Evolutionary conservation across 2,329 filamentous ascomycete genomes (phyloP).

Genomic region (Hymenotorrendiella dingleyae): DNA sequence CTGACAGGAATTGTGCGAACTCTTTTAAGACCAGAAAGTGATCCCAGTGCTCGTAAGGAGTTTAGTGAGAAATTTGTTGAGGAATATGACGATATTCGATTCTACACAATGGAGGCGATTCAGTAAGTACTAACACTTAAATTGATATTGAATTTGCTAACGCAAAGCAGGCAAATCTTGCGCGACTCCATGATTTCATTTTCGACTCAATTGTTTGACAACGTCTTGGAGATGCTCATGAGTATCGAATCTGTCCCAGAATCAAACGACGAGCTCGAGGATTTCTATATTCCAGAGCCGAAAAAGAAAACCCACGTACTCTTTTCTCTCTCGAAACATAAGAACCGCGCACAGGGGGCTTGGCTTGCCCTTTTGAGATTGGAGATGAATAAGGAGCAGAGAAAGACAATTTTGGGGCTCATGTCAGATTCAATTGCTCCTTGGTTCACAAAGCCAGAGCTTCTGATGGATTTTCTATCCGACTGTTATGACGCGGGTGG

Average conservation of each 20-base stretch:
- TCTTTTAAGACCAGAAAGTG: constrained; percentile 52
- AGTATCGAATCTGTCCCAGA: constrained; percentile 66
- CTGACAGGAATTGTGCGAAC: constrained; percentile 59
- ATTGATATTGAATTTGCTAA: constrained; percentile 8
- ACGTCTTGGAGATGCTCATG: constrained; percentile 56
- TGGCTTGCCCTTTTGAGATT: constrained; percentile 75
- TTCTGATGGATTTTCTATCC: constrained; percentile 94
- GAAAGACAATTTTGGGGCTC: constrained; percentile 70
- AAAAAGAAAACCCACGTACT: constrained; percentile 63
- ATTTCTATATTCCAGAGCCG: constrained; percentile 61
- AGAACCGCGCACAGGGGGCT: constrained; percentile 74
- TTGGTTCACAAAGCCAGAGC: constrained; percentile 82
- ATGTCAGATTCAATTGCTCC: constrained; percentile 76
- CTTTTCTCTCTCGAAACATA: constrained; percentile 62
- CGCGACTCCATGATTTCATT: constrained; percentile 27
- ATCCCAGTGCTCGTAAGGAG: constrained; percentile 57
- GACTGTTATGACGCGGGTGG: constrained; percentile 86
- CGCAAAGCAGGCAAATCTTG: constrained; percentile 31
- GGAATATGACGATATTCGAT: constrained; percentile 78
- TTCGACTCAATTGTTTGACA: constrained; percentile 40
- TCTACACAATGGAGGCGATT: constrained; percentile 71
- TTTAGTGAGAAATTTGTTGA: constrained; percentile 75
- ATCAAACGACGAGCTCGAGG: constrained; percentile 58
- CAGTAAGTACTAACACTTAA: constrained; percentile 46
- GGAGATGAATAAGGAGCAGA: constrained; percentile 63